These are phyloP conservation scores for Uncinocarpus reesii DNA, from an alignment of 2,329 filamentous ascomycete genomes.

Conservation along the genomic window DNA sequence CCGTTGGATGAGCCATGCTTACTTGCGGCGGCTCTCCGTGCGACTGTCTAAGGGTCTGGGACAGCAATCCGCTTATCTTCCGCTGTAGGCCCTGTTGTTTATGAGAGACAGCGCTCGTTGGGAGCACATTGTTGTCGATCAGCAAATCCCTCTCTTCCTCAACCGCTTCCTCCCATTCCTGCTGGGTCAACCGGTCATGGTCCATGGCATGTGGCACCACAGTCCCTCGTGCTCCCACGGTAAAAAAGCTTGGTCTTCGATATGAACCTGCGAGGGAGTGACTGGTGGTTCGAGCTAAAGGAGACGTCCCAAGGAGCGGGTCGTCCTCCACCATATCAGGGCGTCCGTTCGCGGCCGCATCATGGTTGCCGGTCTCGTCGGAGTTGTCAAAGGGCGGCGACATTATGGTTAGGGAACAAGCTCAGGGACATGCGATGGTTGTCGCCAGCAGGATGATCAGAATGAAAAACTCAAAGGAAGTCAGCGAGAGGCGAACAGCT, in stretches of 20 bases:
- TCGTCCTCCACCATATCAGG: not conserved
- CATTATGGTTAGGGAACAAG: not conserved
- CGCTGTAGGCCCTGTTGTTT: slow-evolving; percentile 19
- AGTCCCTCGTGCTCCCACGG: slow-evolving; percentile 58
- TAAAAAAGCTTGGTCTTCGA: slow-evolving; percentile 66
- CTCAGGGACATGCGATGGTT: not conserved
- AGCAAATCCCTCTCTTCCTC: slow-evolving; percentile 50
- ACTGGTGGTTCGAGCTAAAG: slow-evolving; percentile 22
- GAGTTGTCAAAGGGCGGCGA: not conserved
- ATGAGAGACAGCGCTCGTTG: slow-evolving; percentile 38
- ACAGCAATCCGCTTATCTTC: slow-evolving; percentile 18
- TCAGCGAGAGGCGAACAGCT: too few relatives aligned
- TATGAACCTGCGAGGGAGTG: slow-evolving; percentile 55
- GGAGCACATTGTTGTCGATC: slow-evolving; percentile 50
- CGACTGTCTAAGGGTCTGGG: slow-evolving; percentile 3
- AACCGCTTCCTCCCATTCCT: slow-evolving; percentile 45
- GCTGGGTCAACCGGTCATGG: slow-evolving; percentile 40
- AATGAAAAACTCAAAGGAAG: too few relatives aligned
- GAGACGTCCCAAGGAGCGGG: slow-evolving; percentile 2
- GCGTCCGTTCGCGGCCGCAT: not conserved
- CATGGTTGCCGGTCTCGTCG: not conserved
- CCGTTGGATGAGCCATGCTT: slow-evolving; percentile 12
- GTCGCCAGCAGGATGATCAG: not conserved
- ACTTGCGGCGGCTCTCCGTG: slow-evolving; percentile 8
- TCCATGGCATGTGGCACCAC: slow-evolving; percentile 45